Percentiles rank a stretch among this genome's conserved stretches.
phyloP scores from a whole-genome alignment of 1,284 basidiomycete genomes.

The Somion occarium region DNA sequence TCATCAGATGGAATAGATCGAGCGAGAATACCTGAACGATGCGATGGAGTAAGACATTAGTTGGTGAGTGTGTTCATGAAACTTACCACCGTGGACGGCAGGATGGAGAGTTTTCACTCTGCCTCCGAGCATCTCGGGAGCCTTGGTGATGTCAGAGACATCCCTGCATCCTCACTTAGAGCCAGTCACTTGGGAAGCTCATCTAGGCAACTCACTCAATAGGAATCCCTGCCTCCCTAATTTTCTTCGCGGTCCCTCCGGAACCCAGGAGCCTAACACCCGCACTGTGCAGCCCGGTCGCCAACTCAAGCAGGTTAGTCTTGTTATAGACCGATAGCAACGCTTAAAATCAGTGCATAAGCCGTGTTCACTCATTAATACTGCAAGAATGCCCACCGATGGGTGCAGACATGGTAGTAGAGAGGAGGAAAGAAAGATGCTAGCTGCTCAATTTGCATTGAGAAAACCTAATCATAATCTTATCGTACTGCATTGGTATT shows the following conservation, averaged over 20 bases:
- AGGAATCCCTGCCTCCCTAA: slow-evolving; percentile 88
- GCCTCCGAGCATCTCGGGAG: slow-evolving; percentile 99
- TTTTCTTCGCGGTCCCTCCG: slow-evolving; percentile 96
- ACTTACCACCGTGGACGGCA: slow-evolving; percentile 90
- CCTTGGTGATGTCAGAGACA: slow-evolving; percentile 97
- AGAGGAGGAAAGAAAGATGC: slow-evolving; percentile 2
- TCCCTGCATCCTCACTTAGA: slow-evolving; percentile 53
- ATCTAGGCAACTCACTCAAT: slow-evolving; percentile 67
- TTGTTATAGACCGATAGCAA: slow-evolving; percentile 98
- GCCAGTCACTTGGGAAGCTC: background rate
- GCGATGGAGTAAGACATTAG: background rate
- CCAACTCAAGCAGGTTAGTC: slow-evolving; percentile 85
- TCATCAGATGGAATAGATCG: slow-evolving; percentile 85
- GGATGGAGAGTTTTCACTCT: slow-evolving; percentile 99
- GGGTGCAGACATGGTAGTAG: slow-evolving; percentile 28
- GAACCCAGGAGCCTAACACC: slow-evolving; percentile 92
- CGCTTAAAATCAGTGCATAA: slow-evolving; percentile 44
- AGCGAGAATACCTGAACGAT: slow-evolving; percentile 77
- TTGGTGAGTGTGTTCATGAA: slow-evolving; percentile 2
- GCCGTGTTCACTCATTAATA: background rate
- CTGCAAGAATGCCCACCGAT: slow-evolving; percentile 26
- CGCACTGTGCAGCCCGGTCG: slow-evolving; percentile 73
- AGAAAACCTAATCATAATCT: background rate
- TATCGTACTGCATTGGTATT: slow-evolving; percentile 1
- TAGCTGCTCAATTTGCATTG: background rate